Evolutionary conservation across 2,329 filamentous ascomycete genomes (phyloP), one percentile per base, ranked within the genome.

Genomic region (Alternaria ventricosa): DNA sequence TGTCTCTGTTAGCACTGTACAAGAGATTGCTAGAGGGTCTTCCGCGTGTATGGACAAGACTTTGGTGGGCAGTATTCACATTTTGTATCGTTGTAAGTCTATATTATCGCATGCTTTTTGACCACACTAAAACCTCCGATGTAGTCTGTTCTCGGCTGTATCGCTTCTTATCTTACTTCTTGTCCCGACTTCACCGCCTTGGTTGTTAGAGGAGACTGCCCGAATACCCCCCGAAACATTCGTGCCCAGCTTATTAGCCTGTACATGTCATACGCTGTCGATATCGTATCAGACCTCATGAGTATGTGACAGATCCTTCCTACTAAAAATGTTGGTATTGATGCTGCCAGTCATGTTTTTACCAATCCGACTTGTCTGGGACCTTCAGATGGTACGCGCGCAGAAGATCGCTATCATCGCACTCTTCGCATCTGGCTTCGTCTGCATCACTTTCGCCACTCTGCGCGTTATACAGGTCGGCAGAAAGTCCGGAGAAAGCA

Each of bases 1-100:
- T 80, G n/a, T 78, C 76, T 11, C 67, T 82, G 27, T 67, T 83
- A 51, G 68, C 77, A 15, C 71, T 82, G 36, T 82, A 81, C 64
- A 77, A 76, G 27, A 72, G 75, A 20, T 63, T 82, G 15, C 69
- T 81, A 60, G 63, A 64, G 7, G 77, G 79, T 0, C 66, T 80
- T 6, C 56, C 55, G 1, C 65, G 62, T 1, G 44, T 68, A 5
- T 77, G 80, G 28, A 73, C 70, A 46, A 74, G 66, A 22, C 71
- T 80, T 58, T 82, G 80, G 81, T 79, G 75, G 75, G 67, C 58
- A 5, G 72, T 81, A 5, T 36, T 79, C 23, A 60, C 64, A 2
- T 79, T 81, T 58, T 78, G 72, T 23, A 27, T 75, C 18, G n/a
- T 80, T 65, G 78, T 79, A 60, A 68, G 73, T 10, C 30, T 18